Conservation (phyloP, 106 monocot genomes). For the Dendrobium chrysotoxum region DNA sequence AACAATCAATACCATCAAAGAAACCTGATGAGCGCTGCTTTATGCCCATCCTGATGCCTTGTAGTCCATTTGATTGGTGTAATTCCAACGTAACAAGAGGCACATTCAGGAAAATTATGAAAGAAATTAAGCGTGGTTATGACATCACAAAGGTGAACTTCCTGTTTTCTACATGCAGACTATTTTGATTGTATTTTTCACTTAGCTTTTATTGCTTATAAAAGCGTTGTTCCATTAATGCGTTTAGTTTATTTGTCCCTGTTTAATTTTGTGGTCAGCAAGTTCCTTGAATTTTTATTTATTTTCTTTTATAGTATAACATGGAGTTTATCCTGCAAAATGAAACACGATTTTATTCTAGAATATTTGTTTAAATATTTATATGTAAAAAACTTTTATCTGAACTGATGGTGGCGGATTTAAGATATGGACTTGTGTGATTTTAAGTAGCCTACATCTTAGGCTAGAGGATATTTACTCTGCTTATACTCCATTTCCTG, state of each 20-base stretch:
- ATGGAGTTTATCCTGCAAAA: too few species aligned
- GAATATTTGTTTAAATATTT: too few species aligned
- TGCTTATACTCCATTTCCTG: too few species aligned
- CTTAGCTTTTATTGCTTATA: not conserved
- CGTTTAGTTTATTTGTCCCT: not conserved
- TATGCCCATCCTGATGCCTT: constrained; percentile 63
- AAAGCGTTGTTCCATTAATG: not conserved
- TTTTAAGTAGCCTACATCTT: too few species aligned
- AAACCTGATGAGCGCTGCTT: constrained; percentile 23
- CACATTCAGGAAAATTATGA: constrained; percentile 39
- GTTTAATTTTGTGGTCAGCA: too few species aligned
- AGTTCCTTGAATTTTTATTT: too few species aligned
- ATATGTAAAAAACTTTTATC: too few species aligned
- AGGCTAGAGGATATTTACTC: too few species aligned
- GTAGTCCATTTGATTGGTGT: constrained; percentile 38
- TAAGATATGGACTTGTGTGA: too few species aligned
- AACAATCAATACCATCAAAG: constrained; percentile 18
- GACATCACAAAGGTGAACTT: constrained; percentile 34
- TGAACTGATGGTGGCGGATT: too few species aligned
- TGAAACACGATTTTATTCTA: too few species aligned
- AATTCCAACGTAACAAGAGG: constrained; percentile 45
- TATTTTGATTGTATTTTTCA: not conserved
- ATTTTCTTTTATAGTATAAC: too few species aligned
- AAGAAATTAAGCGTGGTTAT: constrained; percentile 38
- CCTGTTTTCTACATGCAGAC: not conserved